phyloP scores from a whole-genome alignment of 2,329 filamentous ascomycete species.

The Beauveria varroae region DNA sequence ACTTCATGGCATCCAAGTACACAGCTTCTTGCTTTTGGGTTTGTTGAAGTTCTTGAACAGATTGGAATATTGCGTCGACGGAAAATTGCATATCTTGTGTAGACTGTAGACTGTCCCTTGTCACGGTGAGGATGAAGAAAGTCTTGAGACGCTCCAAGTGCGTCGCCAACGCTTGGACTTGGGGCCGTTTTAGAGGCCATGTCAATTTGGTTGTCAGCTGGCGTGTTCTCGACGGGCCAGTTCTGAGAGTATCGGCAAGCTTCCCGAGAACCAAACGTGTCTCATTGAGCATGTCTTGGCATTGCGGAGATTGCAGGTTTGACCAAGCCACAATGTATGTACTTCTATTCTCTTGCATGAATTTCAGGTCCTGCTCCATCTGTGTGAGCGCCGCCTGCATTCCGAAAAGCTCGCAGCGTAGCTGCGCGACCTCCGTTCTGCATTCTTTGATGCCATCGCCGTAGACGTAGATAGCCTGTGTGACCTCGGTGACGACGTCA shows the following conservation, averaged over 20 bases:
- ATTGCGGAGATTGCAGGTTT: not conserved
- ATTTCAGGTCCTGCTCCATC: not conserved
- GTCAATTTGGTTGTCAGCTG: not conserved
- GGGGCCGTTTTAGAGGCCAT: slow-evolving; percentile 7
- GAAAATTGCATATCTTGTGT: not conserved
- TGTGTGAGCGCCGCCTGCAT: slow-evolving; percentile 5
- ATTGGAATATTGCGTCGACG: not conserved
- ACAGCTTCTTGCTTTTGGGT: not conserved
- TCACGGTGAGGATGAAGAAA: slow-evolving; percentile 7
- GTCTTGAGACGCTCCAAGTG: slow-evolving; percentile 5
- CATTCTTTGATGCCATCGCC: slow-evolving; percentile 2
- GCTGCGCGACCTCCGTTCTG: slow-evolving; percentile 6
- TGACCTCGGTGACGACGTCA: slow-evolving; percentile 2
- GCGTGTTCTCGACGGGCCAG: not conserved
- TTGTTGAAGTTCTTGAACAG: not conserved
- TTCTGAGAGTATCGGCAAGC: not conserved
- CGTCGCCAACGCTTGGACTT: not conserved
- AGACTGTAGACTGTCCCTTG: slow-evolving; percentile 1
- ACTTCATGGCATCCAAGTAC: not conserved
- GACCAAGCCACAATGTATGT: not conserved
- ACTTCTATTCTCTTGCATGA: not conserved
- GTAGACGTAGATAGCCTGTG: slow-evolving; percentile 1
- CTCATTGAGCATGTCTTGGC: slow-evolving; percentile 4
- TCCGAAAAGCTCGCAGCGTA: slow-evolving; percentile 8
- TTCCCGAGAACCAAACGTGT: not conserved